Evolutionary conservation across 169 alveolate species (phyloP).

Genomic region (Eimeria sp.): DNA sequence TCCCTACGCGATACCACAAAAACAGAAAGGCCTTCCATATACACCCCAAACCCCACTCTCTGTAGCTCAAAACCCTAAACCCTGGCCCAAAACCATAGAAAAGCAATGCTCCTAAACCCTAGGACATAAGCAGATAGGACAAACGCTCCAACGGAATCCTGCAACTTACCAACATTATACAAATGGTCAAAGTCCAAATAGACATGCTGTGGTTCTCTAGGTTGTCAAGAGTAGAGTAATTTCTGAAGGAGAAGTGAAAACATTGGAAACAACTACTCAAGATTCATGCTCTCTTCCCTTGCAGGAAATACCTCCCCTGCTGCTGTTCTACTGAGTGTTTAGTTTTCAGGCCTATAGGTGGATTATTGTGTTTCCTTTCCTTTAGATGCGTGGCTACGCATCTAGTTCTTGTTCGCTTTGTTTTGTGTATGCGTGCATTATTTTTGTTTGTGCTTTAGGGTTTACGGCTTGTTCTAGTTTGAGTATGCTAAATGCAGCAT

Average conservation of each 20-base stretch:
- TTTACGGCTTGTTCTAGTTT: too few species aligned
- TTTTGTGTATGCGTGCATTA: background rate
- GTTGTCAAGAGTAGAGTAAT: constrained; percentile 89
- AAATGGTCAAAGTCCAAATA: constrained; percentile 90
- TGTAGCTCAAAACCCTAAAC: constrained; percentile 77
- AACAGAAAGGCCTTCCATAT: too few species aligned
- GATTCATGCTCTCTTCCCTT: too few species aligned
- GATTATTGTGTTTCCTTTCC: too few species aligned
- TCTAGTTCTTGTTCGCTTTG: background rate
- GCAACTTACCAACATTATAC: constrained; percentile 83
- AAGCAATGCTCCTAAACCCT: background rate
- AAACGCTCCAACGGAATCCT: too few species aligned
- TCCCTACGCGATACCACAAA: too few species aligned
- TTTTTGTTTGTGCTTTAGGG: background rate
- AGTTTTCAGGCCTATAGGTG: too few species aligned
- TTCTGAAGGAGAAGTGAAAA: constrained; percentile 65
- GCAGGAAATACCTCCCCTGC: too few species aligned
- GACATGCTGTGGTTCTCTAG: constrained; percentile 92
- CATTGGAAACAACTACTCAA: too few species aligned
- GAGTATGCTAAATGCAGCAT: too few species aligned
- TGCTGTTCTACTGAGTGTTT: too few species aligned
- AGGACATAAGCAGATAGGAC: background rate
- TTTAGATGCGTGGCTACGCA: too few species aligned
- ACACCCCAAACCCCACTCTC: constrained; percentile 72
- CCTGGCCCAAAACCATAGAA: constrained; percentile 54